These are phyloP conservation scores for Fusarium pilosicola DNA, from an alignment of 2,329 filamentous ascomycete species.

Conservation along the genomic window DNA sequence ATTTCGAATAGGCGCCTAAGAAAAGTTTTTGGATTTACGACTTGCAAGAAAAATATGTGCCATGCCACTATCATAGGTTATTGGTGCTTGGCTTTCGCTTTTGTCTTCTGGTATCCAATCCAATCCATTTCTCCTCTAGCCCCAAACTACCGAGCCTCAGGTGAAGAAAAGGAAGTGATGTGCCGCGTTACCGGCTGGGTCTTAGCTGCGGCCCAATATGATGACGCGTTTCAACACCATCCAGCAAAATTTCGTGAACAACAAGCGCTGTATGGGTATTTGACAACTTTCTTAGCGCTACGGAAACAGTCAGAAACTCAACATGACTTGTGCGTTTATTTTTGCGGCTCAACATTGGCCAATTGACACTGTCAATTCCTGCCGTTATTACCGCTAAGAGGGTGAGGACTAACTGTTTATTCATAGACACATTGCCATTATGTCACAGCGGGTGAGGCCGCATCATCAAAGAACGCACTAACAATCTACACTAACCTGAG, in stretches of 20 bases:
- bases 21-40: neutral
- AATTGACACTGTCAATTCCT: conserved; percentile 13
- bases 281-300: conserved; percentile 13
- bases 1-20: conserved; percentile 2
- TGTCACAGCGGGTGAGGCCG: conserved; percentile 32
- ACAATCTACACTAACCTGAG: neutral
- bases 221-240: conserved; percentile 39
- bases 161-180: conserved; percentile 17
- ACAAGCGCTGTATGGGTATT: conserved; percentile 14
- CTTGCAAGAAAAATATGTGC: neutral
- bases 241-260: neutral
- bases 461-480: conserved; percentile 33
- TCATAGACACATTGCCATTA: conserved; percentile 24
- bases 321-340: conserved; percentile 1
- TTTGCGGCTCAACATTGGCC: conserved; percentile 28
- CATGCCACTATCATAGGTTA: conserved; percentile 2
- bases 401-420: neutral
- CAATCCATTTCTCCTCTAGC: neutral
- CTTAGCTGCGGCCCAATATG: conserved; percentile 36
- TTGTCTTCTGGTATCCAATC: conserved; percentile 4
- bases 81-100: conserved; percentile 15
- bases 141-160: conserved; percentile 30
- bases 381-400: conserved; percentile 9
- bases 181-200: conserved; percentile 40
- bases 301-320: neutral